phyloP scores from a whole-genome alignment of 805 yeast genomes.

The Blastobotrys parvus region DNA sequence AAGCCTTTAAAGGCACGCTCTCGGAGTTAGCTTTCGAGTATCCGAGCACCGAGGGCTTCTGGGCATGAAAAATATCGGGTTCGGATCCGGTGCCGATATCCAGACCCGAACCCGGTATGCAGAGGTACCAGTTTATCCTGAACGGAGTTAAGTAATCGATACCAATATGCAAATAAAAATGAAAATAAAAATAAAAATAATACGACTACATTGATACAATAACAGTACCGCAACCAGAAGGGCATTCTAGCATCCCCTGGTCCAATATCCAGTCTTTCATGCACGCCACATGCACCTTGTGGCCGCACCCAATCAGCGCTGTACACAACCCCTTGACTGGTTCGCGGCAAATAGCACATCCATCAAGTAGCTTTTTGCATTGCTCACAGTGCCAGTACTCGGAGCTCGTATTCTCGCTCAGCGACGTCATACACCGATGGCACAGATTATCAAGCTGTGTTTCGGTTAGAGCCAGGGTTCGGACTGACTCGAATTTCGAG shows the following conservation, averaged over 20 bases:
- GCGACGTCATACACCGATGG: constrained; percentile 24
- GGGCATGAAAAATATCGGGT: too few species aligned
- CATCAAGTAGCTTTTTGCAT: constrained; percentile 51
- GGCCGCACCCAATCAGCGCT: constrained; percentile 66
- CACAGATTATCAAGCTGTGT: constrained; percentile 42
- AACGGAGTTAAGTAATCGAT: too few species aligned
- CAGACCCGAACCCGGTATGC: too few species aligned
- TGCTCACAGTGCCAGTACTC: constrained; percentile 72
- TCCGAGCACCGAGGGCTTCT: too few species aligned
- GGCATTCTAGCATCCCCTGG: constrained; percentile 62
- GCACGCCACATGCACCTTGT: constrained; percentile 78
- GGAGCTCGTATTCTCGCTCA: constrained; percentile 24
- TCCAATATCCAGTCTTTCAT: constrained; percentile 67
- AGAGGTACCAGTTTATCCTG: too few species aligned
- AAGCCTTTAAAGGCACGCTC: too few species aligned
- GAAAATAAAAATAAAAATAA: too few species aligned
- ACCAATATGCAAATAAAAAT: too few species aligned
- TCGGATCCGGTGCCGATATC: too few species aligned
- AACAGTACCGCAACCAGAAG: constrained; percentile 53
- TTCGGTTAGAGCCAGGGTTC: constrained; percentile 23
- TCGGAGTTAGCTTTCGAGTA: too few species aligned
- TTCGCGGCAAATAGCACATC: constrained; percentile 72
- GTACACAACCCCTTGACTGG: constrained; percentile 68
- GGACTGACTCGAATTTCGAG: constrained; percentile 27
- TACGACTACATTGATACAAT: too few species aligned